These are phyloP conservation scores for Cordyceps militaris DNA, from an alignment of 2,329 filamentous ascomycete species.

Conservation along the genomic window DNA sequence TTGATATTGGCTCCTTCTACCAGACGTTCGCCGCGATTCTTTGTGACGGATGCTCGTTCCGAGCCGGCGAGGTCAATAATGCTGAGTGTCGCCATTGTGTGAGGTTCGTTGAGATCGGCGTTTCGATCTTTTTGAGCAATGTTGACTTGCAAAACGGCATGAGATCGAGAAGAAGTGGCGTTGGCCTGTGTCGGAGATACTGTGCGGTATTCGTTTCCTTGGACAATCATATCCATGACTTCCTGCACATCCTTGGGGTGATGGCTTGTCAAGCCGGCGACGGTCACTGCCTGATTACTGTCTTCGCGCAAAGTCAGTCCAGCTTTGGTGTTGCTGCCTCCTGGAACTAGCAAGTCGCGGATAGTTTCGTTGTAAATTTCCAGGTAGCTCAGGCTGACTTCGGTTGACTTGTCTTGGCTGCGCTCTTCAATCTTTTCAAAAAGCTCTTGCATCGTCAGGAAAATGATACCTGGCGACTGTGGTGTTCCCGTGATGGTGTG, in stretches of 20 bases:
- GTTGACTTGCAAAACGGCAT: conserved; percentile 96
- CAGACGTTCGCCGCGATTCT: conserved; percentile 87
- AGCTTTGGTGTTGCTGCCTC: conserved; percentile 73
- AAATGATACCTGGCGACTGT: conserved; percentile 94
- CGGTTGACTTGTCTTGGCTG: conserved; percentile 78
- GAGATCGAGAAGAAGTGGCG: conserved; percentile 92
- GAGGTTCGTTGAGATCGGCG: conserved; percentile 83
- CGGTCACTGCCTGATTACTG: conserved; percentile 85
- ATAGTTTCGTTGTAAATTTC: conserved; percentile 99
- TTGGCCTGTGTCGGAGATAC: conserved; percentile 97
- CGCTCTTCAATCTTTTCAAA: conserved; percentile 93
- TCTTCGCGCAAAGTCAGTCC: conserved; percentile 92
- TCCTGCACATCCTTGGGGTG: conserved; percentile 86
- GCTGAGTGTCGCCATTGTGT: conserved; percentile 96
- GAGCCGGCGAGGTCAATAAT: conserved; percentile 97
- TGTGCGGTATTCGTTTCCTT: conserved; percentile 88
- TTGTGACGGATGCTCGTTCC: conserved; percentile 91
- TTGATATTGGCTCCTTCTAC: conserved; percentile 98
- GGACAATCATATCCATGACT: conserved; percentile 98
- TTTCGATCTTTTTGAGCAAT: conserved; percentile 91
- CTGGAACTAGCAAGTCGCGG: conserved; percentile 83
- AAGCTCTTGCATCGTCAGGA: conserved; percentile 96
- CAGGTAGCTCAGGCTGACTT: conserved; percentile 87
- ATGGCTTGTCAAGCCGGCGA: conserved; percentile 84
- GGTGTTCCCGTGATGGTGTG: conserved; percentile 93